A percentile compares a stretch with the other conserved stretches of the same genome.
Conservation (phyloP, 2,329 filamentous ascomycete genomes). For the Aspergillus hortae region DNA sequence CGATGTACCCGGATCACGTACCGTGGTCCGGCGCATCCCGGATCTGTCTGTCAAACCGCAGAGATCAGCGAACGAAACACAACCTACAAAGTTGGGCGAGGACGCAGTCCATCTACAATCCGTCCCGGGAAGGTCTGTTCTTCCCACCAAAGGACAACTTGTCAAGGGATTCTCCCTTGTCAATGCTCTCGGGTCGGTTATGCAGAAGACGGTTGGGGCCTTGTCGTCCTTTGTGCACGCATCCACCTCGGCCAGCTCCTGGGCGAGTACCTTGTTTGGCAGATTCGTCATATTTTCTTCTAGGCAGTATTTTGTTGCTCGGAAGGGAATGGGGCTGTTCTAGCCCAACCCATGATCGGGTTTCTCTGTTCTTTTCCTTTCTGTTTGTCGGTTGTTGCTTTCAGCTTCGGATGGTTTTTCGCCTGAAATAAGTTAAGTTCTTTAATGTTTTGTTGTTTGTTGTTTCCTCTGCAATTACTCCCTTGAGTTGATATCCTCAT, state of each 20-base stretch:
- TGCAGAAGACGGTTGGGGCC: slow-evolving; percentile 1
- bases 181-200: not conserved
- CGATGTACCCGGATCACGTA: not conserved
- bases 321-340: slow-evolving; percentile 17
- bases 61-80: not conserved
- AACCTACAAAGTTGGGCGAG: not conserved
- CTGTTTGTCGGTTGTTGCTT: not conserved
- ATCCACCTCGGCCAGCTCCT: slow-evolving; percentile 10
- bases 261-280: slow-evolving; percentile 10
- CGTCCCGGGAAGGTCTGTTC: not conserved
- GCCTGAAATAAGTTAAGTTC: too few relatives aligned
- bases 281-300: slow-evolving; percentile 15
- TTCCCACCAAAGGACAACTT: not conserved
- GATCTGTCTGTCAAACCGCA: not conserved
- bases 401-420: not conserved
- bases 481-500: not conserved
- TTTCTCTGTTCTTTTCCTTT: not conserved
- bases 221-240: slow-evolving; percentile 10
- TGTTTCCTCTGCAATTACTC: not conserved
- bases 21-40: not conserved
- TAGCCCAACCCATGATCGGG: slow-evolving; percentile 1
- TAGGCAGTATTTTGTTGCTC: slow-evolving; percentile 9
- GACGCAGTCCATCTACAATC: not conserved
- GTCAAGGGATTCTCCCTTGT: not conserved
- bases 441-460: slow-evolving; percentile 1